These are phyloP conservation scores for Petunia hybrid DNA, from an alignment of 305 asterid species.

Conservation along the genomic window DNA sequence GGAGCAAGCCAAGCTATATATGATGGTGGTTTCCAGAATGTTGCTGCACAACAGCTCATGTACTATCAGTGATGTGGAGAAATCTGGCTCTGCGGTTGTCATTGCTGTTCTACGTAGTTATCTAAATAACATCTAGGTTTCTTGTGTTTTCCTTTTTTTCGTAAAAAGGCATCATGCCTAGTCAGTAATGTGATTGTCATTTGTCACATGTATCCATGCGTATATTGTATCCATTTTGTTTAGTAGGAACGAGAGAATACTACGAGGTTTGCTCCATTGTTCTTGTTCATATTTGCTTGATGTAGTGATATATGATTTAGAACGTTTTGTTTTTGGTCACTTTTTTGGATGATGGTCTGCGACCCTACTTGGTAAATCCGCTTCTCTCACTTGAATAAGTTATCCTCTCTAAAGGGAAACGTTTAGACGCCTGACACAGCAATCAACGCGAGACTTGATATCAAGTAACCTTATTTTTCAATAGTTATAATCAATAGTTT, in stretches of 20 bases:
- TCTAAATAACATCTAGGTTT: conserved; percentile 11
- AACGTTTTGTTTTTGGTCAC: neutral
- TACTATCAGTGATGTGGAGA: conserved; percentile 68
- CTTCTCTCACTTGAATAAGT: neutral
- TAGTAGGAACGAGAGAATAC: conserved; percentile 13
- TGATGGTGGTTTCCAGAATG: conserved; percentile 79
- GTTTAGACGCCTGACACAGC: neutral
- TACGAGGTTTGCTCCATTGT: conserved; percentile 20
- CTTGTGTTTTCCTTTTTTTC: conserved; percentile 16
- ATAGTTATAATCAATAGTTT: no score
- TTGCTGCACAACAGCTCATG: conserved; percentile 86
- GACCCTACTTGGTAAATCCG: neutral
- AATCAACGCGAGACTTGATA: neutral
- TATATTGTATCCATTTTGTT: conserved; percentile 24
- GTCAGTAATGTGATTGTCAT: conserved; percentile 31
- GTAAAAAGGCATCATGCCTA: neutral
- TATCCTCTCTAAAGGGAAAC: neutral
- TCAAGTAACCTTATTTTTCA: neutral
- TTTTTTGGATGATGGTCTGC: neutral
- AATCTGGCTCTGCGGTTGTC: neutral
- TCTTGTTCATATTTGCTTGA: conserved; percentile 15
- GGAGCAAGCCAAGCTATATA: conserved; percentile 89
- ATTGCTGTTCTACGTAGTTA: conserved; percentile 23
- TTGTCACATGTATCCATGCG: conserved; percentile 33
- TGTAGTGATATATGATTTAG: neutral